Conservation (phyloP, 495 filamentous ascomycete species). For the Sabuloglossum arenarium region DNA sequence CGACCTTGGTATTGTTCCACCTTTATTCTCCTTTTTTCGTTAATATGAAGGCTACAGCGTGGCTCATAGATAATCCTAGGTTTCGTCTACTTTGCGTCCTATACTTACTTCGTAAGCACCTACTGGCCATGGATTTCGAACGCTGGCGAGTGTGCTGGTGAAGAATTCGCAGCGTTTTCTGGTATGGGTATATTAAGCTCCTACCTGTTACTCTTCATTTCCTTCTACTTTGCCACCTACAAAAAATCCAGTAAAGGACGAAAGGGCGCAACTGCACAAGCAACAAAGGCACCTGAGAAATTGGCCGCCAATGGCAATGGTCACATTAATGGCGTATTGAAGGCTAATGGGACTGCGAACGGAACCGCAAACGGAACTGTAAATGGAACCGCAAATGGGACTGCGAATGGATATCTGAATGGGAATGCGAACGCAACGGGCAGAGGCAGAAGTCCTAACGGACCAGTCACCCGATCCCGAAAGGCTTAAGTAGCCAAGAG, state of each 20-base stretch:
- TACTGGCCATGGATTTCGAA: conserved; percentile 12
- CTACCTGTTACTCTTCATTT: conserved; percentile 15
- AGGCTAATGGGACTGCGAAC: conserved; percentile 3
- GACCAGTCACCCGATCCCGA: conserved; percentile 6
- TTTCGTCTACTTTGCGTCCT: conserved; percentile 16
- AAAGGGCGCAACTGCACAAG: background rate
- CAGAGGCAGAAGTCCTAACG: conserved; percentile 3
- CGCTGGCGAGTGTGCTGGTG: conserved; percentile 12
- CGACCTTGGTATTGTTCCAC: conserved; percentile 30
- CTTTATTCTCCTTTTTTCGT: background rate
- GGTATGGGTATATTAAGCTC: conserved; percentile 16
- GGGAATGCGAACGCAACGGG: background rate
- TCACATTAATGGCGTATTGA: background rate
- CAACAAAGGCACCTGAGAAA: conserved; percentile 1
- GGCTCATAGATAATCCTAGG: conserved; percentile 6
- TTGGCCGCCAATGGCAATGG: conserved; percentile 2
- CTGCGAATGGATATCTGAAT: background rate
- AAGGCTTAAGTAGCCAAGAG: conserved; percentile 4
- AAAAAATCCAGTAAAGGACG: conserved; percentile 7
- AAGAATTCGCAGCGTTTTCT: conserved; percentile 14
- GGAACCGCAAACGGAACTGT: background rate
- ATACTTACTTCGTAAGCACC: conserved; percentile 12
- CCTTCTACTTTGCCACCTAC: conserved; percentile 15
- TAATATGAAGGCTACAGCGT: background rate
- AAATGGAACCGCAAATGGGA: background rate